Conservation (phyloP, 2,329 filamentous ascomycete genomes). For the Ophiostoma angusticollis region DNA sequence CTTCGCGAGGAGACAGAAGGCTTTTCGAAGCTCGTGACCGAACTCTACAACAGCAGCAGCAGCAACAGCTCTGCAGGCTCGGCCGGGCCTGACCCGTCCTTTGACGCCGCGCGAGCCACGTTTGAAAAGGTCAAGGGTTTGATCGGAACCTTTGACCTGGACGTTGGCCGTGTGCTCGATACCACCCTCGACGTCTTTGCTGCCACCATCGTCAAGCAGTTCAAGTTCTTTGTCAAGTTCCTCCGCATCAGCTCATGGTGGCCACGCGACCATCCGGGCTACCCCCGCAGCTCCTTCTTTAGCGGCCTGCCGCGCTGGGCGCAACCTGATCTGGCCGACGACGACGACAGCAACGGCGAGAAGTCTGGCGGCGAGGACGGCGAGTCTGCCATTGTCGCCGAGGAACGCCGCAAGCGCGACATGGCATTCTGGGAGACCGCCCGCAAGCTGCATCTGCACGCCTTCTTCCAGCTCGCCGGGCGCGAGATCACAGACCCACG, state of each 20-base stretch:
- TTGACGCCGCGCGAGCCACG: conserved; percentile 69
- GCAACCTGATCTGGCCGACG: conserved; percentile 53
- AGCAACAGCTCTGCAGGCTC: too few species aligned
- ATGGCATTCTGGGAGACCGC: conserved; percentile 67
- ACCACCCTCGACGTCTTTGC: conserved; percentile 93
- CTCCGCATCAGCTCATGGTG: conserved; percentile 92
- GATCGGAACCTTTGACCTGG: conserved; percentile 92
- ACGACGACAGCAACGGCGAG: conserved; percentile 66
- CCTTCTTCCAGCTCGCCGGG: conserved; percentile 81
- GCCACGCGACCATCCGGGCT: conserved; percentile 52
- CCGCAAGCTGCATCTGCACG: conserved; percentile 61
- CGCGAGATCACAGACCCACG: conserved; percentile 51
- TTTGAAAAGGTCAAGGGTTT: conserved; percentile 89
- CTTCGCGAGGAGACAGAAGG: conserved; percentile 92
- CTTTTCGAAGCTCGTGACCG: conserved; percentile 90
- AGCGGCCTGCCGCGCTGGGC: conserved; percentile 78
- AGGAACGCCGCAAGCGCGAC: conserved; percentile 54
- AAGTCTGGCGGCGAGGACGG: too few species aligned
- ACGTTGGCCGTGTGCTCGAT: conserved; percentile 87
- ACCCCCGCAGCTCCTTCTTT: conserved; percentile 30
- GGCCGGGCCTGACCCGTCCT: conserved; percentile 45
- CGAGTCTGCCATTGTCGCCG: conserved; percentile 48
- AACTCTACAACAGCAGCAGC: conserved; percentile 76
- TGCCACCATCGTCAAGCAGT: conserved; percentile 82
- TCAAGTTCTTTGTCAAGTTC: conserved; percentile 88